Base-by-base conservation (phyloP, 306 rosid genomes). In the Trifolium subterraneum region DNA sequence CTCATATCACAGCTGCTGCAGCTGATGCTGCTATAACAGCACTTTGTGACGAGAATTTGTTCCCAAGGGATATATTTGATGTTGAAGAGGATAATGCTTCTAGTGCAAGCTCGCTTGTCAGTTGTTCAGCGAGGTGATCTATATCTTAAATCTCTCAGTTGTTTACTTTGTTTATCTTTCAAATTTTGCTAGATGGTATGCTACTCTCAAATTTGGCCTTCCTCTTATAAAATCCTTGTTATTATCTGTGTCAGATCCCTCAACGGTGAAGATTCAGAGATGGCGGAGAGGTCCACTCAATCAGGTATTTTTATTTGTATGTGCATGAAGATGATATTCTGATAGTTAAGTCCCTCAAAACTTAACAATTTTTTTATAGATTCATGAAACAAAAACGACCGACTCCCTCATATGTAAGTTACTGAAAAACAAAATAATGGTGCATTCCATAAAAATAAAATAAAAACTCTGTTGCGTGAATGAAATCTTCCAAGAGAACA, bases 11-110 rank as follows among this genome's bases (percentile, higher is more conserved):
- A 22, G 93, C 89, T 70, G 93, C 96, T 16, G 97, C 96, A 50
- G 97, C 98, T 58, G 87, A 83, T 75, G 98, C 98, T 77, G 88
- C 97, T 35, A 75, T 88, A 73, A 73, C 79, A 64, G 88, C 89
- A 33, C 86, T 94, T 47, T 88, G 96, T 83, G 92, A 92, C 39
- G 97, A 94, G 74, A 83, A 81, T 77, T 73, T 60, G 69, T 87
- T 78, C 77, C 85, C 97, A 41, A 82, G 84, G 86, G 98, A 90
- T 66, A 86, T 90, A 80, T 87, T 94, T 79, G 87, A 84, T 48
- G 86, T 74, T 72, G 90, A 83, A 70, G 86, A 84, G 14, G 85
- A 78, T 71, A 76, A 42, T 78, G 67, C 79, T 76, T 66, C 83
- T 70, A 64, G 71, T 75, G 89, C 75, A 52, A 70, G 82, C 39